A percentile compares a stretch with the other conserved stretches of the same genome.
phyloP scores from a whole-genome alignment of 305 asterid genomes.

The Striga hermonthica region DNA sequence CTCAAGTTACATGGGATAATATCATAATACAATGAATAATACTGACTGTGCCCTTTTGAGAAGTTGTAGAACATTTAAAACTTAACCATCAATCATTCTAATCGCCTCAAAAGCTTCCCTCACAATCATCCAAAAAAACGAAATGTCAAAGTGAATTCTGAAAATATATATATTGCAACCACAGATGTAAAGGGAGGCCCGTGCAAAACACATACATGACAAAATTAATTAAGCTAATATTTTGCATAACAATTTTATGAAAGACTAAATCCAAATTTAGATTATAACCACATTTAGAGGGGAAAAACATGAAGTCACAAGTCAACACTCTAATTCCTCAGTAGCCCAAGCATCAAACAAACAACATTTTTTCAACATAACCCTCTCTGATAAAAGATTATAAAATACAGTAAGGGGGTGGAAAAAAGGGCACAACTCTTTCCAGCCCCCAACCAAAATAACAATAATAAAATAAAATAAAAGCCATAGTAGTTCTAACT shows the following conservation, averaged over 20 bases:
- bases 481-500: not conserved
- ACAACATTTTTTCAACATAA: not conserved
- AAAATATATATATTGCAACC: not conserved
- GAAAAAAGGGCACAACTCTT: not conserved
- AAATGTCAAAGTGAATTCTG: not conserved
- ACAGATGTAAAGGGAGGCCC: not conserved
- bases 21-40: too few relatives aligned
- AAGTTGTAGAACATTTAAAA: too few relatives aligned
- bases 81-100: not conserved
- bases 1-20: too few relatives aligned
- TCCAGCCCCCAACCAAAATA: too few relatives aligned
- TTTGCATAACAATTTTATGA: not conserved
- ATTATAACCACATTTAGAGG: not conserved
- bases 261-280: not conserved
- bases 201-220: not conserved
- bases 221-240: not conserved
- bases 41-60: not conserved
- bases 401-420: not conserved
- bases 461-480: too few relatives aligned
- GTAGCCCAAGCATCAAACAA: conserved; percentile 2
- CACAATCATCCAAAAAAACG: not conserved
- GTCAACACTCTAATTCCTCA: conserved; percentile 13
- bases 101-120: not conserved
- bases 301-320: not conserved
- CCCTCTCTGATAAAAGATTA: conserved; percentile 26